phyloP scores from a whole-genome alignment of 805 yeast genomes.

The Starmerella ratchasimensis region DNA sequence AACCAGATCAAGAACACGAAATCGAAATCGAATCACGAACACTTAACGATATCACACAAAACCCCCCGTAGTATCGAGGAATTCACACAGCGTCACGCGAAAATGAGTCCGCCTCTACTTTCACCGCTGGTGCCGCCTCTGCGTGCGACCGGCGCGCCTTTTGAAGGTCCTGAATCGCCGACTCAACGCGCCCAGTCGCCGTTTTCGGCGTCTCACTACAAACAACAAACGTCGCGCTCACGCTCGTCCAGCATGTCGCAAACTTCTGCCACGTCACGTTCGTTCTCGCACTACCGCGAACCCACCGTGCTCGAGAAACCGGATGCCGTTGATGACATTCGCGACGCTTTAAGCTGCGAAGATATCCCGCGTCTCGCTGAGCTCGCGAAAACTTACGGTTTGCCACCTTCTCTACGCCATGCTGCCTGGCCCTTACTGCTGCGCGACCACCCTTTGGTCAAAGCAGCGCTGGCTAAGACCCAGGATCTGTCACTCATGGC shows the following conservation, averaged over 20 bases:
- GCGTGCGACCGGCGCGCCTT: too few relatives aligned
- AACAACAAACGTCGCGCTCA: too few relatives aligned
- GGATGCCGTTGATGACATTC: conserved; percentile 41
- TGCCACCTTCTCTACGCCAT: conserved; percentile 69
- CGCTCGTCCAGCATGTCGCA: conserved; percentile 6
- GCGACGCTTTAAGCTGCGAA: conserved; percentile 39
- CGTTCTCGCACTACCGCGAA: conserved; percentile 26
- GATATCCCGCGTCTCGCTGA: conserved; percentile 67
- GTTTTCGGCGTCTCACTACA: too few relatives aligned
- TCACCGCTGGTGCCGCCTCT: too few relatives aligned
- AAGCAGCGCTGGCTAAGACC: conserved; percentile 53
- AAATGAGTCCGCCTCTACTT: too few relatives aligned
- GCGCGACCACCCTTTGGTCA: conserved; percentile 73
- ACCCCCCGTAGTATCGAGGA: too few relatives aligned
- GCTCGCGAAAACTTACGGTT: conserved; percentile 68
- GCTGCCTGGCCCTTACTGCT: conserved; percentile 75
- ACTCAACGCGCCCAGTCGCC: too few relatives aligned
- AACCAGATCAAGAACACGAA: too few relatives aligned
- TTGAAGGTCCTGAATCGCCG: too few relatives aligned
- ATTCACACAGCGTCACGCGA: too few relatives aligned
- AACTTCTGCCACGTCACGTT: conserved; percentile 4
- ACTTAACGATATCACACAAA: too few relatives aligned
- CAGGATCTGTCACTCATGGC: conserved; percentile 4
- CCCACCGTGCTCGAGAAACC: conserved; percentile 36
- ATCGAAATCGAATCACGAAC: too few relatives aligned